phyloP scores from a whole-genome alignment of 1,284 basidiomycete genomes.

The Ceratobasidium papillatum region DNA sequence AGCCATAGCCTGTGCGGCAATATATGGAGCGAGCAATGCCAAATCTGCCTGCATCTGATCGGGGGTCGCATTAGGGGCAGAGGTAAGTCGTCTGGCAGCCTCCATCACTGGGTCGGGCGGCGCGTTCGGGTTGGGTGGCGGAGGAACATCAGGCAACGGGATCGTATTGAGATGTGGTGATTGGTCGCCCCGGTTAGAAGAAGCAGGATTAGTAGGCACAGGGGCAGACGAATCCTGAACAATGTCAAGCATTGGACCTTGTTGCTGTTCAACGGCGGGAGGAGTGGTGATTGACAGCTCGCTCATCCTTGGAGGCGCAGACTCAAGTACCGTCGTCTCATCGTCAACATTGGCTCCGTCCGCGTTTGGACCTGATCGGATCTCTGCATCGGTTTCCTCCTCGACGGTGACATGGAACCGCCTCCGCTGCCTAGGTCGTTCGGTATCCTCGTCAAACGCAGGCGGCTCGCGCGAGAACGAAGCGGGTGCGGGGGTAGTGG shows the following conservation, averaged over 20 bases:
- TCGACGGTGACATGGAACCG: constrained; percentile 29
- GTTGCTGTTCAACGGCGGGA: not conserved
- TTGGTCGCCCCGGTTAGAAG: not conserved
- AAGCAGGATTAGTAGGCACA: not conserved
- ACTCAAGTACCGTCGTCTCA: constrained; percentile 24
- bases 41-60: constrained; percentile 36
- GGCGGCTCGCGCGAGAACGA: constrained; percentile 15
- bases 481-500: not conserved
- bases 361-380: not conserved
- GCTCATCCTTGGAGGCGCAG: constrained; percentile 24
- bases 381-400: constrained; percentile 15
- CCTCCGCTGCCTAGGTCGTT: constrained; percentile 34
- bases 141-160: constrained; percentile 31
- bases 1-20: constrained; percentile 30
- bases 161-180: constrained; percentile 26
- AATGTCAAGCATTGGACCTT: constrained; percentile 4
- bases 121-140: constrained; percentile 3
- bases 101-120: constrained; percentile 25
- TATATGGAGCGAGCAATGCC: constrained; percentile 31
- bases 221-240: constrained; percentile 6
- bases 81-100: constrained; percentile 27
- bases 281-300: constrained; percentile 23
- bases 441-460: constrained; percentile 33
- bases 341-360: constrained; percentile 21
- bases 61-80: not conserved